Evolutionary conservation across 1,284 basidiomycete genomes (phyloP), one percentile per base, ranked within the genome.

Genomic region (Ustilago sp.): DNA sequence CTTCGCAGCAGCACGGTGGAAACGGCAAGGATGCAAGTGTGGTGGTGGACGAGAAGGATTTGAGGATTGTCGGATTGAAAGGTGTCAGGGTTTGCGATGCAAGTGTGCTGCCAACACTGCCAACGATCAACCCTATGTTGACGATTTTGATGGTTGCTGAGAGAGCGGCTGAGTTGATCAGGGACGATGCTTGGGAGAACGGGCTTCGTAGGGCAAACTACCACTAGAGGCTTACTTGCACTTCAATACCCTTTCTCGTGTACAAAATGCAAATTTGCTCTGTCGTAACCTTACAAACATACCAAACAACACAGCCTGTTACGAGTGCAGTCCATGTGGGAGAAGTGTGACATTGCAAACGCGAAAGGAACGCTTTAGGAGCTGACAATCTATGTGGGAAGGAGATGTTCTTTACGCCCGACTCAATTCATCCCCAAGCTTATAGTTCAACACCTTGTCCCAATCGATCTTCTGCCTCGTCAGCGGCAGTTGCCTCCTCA

Each of bases 391-490:
- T 19, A 6, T 45, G 17, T 28, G 23, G 23, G 23, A 28, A 19
- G n/a, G 43, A 19, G 43, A 45, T 17, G 2, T n/a, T 5, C n/a
- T 45, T 19, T 54, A 74, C n/a, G 51, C 56, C 23, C 66, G 65
- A 38, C 74, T 64, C 28, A 84, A 54, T 56, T 84, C 79, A 23
- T 74, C 59, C 3, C 80, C 75, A 11, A 84, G 38, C 47, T 79
- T 79, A 59, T 84, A 84, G 47, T 79, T 79, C 28, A 79, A 69
- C 59, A 83, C 82, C 75, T 85, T 83, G 53, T 85, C 81, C 85
- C 85, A 86, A 62, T 86, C 83, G 34, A 86, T 63, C 68, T 84
- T 84, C 66, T 86, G 83, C 54, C 79, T 68, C 9, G 85, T 85
- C 57, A 86, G 57, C 2, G 85, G 85, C 60, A 86, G 39, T 47